These are phyloP conservation scores for Nakazawaea wickerhamii DNA, from an alignment of 805 yeast genomes.

Conservation along the genomic window DNA sequence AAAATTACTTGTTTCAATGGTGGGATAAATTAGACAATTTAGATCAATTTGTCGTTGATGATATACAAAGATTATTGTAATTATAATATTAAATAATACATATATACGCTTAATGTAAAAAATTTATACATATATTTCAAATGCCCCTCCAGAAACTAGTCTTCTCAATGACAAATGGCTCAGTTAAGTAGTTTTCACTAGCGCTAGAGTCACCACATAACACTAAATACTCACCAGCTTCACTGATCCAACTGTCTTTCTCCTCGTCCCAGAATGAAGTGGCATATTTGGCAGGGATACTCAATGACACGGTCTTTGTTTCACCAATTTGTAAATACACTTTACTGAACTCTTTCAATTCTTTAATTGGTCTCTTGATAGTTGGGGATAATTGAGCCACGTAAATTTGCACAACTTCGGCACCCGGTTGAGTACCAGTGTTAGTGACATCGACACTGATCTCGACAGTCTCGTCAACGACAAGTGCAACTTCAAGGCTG, in stretches of 20 bases:
- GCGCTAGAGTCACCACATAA: slow-evolving; percentile 35
- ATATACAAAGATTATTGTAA: slow-evolving; percentile 42
- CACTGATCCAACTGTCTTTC: slow-evolving; percentile 44
- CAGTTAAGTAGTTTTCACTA: slow-evolving; percentile 3
- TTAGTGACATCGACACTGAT: slow-evolving; percentile 37
- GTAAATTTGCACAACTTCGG: slow-evolving; percentile 50
- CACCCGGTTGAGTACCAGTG: slow-evolving; percentile 40
- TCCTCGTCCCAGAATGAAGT: slow-evolving; percentile 50
- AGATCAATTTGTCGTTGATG: slow-evolving; percentile 40
- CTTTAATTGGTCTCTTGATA: slow-evolving; percentile 51
- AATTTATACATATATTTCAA: slow-evolving; percentile 3
- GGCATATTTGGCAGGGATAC: slow-evolving; percentile 41
- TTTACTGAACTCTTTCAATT: slow-evolving; percentile 54
- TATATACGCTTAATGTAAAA: neutral
- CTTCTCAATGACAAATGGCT: slow-evolving; percentile 5
- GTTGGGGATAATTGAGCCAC: slow-evolving; percentile 29
- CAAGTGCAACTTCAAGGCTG: slow-evolving; percentile 25
- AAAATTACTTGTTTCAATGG: slow-evolving; percentile 87
- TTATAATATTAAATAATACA: neutral
- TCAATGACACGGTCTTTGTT: slow-evolving; percentile 30
- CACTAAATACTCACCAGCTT: slow-evolving; percentile 45
- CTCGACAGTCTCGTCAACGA: slow-evolving; percentile 8
- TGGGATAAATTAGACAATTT: slow-evolving; percentile 73
- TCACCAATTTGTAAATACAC: slow-evolving; percentile 41
- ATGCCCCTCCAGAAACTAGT: slow-evolving; percentile 15